A percentile compares a stretch with the other conserved stretches of the same genome.
These are phyloP conservation scores for Botrytis paeoniae DNA, from an alignment of 2,329 filamentous ascomycete species.

Conservation along the genomic window DNA sequence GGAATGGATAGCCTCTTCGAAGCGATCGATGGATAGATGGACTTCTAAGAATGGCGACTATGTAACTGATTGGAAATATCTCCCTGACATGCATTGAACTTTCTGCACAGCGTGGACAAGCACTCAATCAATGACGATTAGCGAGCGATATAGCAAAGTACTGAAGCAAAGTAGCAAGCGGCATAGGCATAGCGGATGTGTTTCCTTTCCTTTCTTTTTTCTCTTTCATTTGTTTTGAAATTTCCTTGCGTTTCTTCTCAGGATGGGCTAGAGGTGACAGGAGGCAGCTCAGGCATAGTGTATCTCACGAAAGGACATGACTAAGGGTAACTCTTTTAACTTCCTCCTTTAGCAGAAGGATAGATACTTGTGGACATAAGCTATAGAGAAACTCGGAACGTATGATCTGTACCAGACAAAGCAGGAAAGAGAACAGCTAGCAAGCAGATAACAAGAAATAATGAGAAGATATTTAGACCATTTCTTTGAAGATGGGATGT, in stretches of 20 bases:
- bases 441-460: neutral
- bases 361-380: neutral
- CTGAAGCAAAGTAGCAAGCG: neutral
- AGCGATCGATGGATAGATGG: neutral
- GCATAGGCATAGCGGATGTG: neutral
- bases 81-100: neutral
- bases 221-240: neutral
- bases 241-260: neutral
- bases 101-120: neutral
- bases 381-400: neutral
- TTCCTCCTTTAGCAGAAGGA: neutral
- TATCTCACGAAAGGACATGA: slow-evolving; percentile 2
- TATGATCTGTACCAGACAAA: slow-evolving; percentile 2
- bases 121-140: neutral
- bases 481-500: neutral
- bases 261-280: neutral
- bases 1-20: neutral
- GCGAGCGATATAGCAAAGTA: neutral
- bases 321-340: neutral
- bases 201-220: neutral
- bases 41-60: too few species aligned
- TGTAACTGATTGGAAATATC: neutral
- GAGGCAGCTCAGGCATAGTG: neutral
- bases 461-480: neutral
- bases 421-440: slow-evolving; percentile 1